Conservation (phyloP, 176 grass and related monocot genomes). For the Phoenix roebelenii region DNA sequence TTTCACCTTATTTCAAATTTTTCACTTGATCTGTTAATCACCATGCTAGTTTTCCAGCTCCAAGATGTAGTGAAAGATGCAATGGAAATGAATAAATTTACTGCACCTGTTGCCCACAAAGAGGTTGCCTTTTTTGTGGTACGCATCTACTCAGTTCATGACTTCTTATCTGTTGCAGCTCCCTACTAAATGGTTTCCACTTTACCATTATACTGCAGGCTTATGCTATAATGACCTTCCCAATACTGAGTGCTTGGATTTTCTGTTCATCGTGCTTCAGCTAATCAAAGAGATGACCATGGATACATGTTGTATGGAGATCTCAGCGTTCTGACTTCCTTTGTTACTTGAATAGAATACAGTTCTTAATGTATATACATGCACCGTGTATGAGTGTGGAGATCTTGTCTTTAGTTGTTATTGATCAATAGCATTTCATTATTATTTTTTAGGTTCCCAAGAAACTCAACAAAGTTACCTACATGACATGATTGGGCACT, state of each 20-base stretch:
- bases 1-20: not conserved
- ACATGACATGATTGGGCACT: too few species aligned
- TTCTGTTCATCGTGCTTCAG: slow-evolving; percentile 20
- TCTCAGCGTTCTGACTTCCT: too few species aligned
- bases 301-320: too few species aligned
- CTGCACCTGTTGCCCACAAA: slow-evolving; percentile 26
- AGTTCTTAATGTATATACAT: too few species aligned
- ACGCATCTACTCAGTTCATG: not conserved
- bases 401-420: too few species aligned
- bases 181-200: not conserved
- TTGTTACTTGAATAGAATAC: too few species aligned
- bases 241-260: slow-evolving; percentile 28
- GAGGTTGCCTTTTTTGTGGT: slow-evolving; percentile 31
- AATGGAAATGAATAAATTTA: slow-evolving; percentile 46
- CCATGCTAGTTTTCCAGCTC: slow-evolving; percentile 15
- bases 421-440: too few species aligned
- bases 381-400: too few species aligned
- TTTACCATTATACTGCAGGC: slow-evolving; percentile 28
- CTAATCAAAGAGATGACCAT: slow-evolving; percentile 3
- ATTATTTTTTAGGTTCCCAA: too few species aligned
- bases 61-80: slow-evolving; percentile 25
- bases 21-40: slow-evolving; percentile 3
- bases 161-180: not conserved
- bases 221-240: slow-evolving; percentile 22
- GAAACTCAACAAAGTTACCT: too few species aligned